Evolutionary conservation across 805 yeast genomes (phyloP).

Genomic region (Cyberlindnera americana): DNA sequence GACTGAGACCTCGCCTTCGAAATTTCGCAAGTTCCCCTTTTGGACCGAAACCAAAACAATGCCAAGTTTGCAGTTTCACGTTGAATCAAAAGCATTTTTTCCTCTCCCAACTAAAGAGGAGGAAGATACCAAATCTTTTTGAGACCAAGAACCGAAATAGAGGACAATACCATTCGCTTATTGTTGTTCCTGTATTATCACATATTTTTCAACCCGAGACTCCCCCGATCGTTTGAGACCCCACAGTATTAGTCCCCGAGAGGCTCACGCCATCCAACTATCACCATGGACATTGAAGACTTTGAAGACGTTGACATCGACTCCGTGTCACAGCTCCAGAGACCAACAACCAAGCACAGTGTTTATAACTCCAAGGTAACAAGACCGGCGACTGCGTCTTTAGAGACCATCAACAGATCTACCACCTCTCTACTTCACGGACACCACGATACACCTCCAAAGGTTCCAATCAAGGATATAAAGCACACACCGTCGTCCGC

Average conservation of each 20-base stretch:
- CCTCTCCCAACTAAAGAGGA: too few relatives aligned
- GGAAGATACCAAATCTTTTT: too few relatives aligned
- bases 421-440: slow-evolving; percentile 13
- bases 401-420: slow-evolving; percentile 17
- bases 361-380: not conserved
- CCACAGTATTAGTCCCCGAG: not conserved
- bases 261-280: not conserved
- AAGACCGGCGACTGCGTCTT: slow-evolving; percentile 11
- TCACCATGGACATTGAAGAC: slow-evolving; percentile 1
- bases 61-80: not conserved
- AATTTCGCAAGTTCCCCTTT: slow-evolving; percentile 7
- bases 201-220: not conserved
- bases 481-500: slow-evolving; percentile 6
- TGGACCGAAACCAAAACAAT: slow-evolving; percentile 14
- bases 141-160: too few relatives aligned
- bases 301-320: slow-evolving; percentile 24
- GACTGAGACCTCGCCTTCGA: slow-evolving; percentile 1
- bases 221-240: not conserved
- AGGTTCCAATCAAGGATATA: slow-evolving; percentile 1
- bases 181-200: not conserved
- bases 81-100: too few relatives aligned
- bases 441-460: slow-evolving; percentile 4
- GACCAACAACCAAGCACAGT: slow-evolving; percentile 1
- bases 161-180: slow-evolving; percentile 1
- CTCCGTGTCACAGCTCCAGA: slow-evolving; percentile 7